Evolutionary conservation across 306 rosid species (phyloP).

Genomic region (Albizia julibrissin): DNA sequence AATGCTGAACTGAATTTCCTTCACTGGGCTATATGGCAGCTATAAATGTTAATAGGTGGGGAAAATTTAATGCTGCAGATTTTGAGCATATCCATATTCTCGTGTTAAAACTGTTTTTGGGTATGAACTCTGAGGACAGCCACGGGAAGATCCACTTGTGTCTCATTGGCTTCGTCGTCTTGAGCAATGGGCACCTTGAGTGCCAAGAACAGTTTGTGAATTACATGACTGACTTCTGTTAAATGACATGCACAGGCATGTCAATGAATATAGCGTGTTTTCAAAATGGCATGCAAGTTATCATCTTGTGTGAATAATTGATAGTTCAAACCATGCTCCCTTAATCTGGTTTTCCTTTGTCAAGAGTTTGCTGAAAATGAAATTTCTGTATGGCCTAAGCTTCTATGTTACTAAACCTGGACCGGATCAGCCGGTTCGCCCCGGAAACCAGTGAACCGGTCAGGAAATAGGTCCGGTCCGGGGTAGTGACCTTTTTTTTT

Average conservation of each 20-base stretch:
- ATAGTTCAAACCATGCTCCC: background rate
- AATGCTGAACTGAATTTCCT: slow-evolving; percentile 22
- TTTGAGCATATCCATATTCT: slow-evolving; percentile 1
- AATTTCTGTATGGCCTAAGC: background rate
- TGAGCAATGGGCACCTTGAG: slow-evolving; percentile 22
- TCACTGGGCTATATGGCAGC: background rate
- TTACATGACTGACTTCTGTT: background rate
- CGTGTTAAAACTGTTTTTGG: background rate
- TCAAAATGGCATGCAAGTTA: background rate
- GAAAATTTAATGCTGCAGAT: slow-evolving; percentile 1
- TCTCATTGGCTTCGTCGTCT: background rate
- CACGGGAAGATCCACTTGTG: background rate
- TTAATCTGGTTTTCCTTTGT: background rate
- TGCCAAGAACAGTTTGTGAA: background rate
- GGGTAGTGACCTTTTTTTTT: too few species aligned
- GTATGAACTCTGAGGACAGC: background rate
- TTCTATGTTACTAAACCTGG: too few species aligned
- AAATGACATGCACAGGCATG: background rate
- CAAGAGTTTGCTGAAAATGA: background rate
- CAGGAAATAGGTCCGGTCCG: too few species aligned
- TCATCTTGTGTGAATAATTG: background rate
- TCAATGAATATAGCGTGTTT: background rate
- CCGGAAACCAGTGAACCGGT: too few species aligned
- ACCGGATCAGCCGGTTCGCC: too few species aligned
- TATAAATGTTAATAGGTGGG: background rate